phyloP scores from a whole-genome alignment of 2,329 filamentous ascomycete species.

The Alternaria sp. region DNA sequence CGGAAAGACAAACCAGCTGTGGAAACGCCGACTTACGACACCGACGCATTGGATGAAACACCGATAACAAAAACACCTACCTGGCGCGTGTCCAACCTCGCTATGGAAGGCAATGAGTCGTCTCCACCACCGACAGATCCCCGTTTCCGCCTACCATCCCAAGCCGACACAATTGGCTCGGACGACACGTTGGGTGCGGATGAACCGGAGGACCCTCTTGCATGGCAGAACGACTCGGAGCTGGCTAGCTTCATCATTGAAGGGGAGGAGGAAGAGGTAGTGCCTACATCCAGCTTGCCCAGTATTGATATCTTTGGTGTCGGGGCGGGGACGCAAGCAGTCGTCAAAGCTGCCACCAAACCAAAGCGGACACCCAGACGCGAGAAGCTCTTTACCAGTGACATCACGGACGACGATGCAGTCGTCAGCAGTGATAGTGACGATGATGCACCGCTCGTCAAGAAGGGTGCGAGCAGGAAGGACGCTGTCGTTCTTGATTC shows the following conservation, averaged over 20 bases:
- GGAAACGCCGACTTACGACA: slow-evolving; percentile 26
- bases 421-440: slow-evolving; percentile 46
- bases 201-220: slow-evolving; percentile 49
- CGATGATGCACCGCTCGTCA: slow-evolving; percentile 27
- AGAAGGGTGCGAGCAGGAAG: slow-evolving; percentile 18
- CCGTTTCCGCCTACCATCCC: slow-evolving; percentile 45
- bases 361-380: slow-evolving; percentile 26
- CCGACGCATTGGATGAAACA: slow-evolving; percentile 15
- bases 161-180: slow-evolving; percentile 52
- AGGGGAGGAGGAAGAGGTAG: slow-evolving; percentile 46
- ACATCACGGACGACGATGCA: slow-evolving; percentile 40
- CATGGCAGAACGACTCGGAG: slow-evolving; percentile 53
- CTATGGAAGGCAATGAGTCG: slow-evolving; percentile 42
- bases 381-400: slow-evolving; percentile 46
- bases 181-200: slow-evolving; percentile 51
- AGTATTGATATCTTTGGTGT: slow-evolving; percentile 33
- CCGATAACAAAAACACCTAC: slow-evolving; percentile 28
- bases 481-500: slow-evolving; percentile 30
- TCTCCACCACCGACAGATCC: slow-evolving; percentile 50
- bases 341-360: slow-evolving; percentile 30
- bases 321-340: slow-evolving; percentile 43
- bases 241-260: slow-evolving; percentile 54
- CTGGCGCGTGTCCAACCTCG: slow-evolving; percentile 36
- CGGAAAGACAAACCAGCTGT: slow-evolving; percentile 20
- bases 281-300: slow-evolving; percentile 43